Evolutionary conservation across 2,329 filamentous ascomycete genomes (phyloP).

Genomic region (Dactylonectria estremocensis): DNA sequence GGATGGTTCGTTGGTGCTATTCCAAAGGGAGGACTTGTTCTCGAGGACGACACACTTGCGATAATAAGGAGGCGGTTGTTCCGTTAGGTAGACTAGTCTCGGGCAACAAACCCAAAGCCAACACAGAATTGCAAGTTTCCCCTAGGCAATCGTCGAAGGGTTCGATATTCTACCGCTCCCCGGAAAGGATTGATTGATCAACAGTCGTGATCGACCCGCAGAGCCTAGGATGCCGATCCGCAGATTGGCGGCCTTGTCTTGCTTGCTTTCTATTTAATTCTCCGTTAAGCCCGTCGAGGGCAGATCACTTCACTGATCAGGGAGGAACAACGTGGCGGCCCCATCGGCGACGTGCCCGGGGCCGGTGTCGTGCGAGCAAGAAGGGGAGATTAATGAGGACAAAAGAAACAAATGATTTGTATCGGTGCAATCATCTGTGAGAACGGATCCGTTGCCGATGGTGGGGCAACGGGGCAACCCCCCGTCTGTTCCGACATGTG

Average conservation of each 20-base stretch:
- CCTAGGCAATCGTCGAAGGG: background rate
- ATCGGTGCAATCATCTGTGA: constrained; percentile 12
- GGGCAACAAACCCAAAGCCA: background rate
- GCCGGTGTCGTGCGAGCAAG: constrained; percentile 16
- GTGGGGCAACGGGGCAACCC: background rate
- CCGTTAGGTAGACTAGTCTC: background rate
- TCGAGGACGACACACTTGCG: background rate
- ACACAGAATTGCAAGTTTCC: background rate
- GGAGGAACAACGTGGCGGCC: background rate
- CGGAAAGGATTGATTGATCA: constrained; percentile 6
- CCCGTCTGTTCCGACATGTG: constrained; percentile 1
- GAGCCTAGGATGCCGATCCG: constrained; percentile 30
- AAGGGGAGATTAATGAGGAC: constrained; percentile 11
- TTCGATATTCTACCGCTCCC: constrained; percentile 1
- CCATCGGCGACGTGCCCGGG: constrained; percentile 14
- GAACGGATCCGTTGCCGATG: constrained; percentile 22
- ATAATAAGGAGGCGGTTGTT: background rate
- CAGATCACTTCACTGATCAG: constrained; percentile 17
- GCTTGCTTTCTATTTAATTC: constrained; percentile 20
- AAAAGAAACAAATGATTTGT: constrained; percentile 15
- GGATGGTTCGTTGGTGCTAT: constrained; percentile 12
- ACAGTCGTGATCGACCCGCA: constrained; percentile 12
- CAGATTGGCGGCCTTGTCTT: constrained; percentile 23
- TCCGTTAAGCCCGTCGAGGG: constrained; percentile 16
- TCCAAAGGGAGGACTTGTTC: constrained; percentile 1